Conservation (phyloP, 1,139 yeast species). For the Hansenula lynferdii region DNA sequence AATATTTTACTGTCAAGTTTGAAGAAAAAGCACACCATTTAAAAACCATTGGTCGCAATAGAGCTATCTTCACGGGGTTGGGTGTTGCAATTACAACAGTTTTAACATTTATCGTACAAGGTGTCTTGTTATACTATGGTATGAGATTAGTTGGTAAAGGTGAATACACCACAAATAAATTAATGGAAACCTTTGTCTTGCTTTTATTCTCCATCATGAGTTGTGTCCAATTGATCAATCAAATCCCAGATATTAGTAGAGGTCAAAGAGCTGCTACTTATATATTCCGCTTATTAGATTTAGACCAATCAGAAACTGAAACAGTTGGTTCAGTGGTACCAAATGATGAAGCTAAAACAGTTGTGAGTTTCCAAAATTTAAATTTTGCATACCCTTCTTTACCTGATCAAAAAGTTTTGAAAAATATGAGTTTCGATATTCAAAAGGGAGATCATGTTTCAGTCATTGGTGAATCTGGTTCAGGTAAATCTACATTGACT, state of each 20-base stretch:
- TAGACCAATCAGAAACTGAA: conserved; percentile 27
- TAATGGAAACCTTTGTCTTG: conserved; percentile 68
- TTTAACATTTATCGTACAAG: conserved; percentile 57
- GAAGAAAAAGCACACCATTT: conserved; percentile 26
- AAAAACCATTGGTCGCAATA: conserved; percentile 31
- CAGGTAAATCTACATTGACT: conserved; percentile 72
- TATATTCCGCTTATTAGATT: conserved; percentile 40
- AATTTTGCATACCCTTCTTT: conserved; percentile 43
- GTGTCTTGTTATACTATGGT: conserved; percentile 72
- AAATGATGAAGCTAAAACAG: conserved; percentile 6
- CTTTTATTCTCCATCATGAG: conserved; percentile 68
- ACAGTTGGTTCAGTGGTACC: conserved; percentile 23
- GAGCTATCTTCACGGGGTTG: conserved; percentile 50
- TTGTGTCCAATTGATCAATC: conserved; percentile 52
- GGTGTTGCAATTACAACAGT: conserved; percentile 58
- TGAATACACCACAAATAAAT: conserved; percentile 49
- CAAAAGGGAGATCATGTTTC: conserved; percentile 49
- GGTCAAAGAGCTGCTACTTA: conserved; percentile 71
- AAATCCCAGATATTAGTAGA: conserved; percentile 71
- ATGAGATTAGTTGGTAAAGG: conserved; percentile 55
- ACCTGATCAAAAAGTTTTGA: conserved; percentile 28
- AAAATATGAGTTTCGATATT: conserved; percentile 37
- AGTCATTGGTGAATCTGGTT: conserved; percentile 71
- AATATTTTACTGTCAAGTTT: conserved; percentile 40
- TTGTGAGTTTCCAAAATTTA: conserved; percentile 39